phyloP scores from a whole-genome alignment of 2,329 filamentous ascomycete genomes.

The Paraphoma chrysanthemicola region DNA sequence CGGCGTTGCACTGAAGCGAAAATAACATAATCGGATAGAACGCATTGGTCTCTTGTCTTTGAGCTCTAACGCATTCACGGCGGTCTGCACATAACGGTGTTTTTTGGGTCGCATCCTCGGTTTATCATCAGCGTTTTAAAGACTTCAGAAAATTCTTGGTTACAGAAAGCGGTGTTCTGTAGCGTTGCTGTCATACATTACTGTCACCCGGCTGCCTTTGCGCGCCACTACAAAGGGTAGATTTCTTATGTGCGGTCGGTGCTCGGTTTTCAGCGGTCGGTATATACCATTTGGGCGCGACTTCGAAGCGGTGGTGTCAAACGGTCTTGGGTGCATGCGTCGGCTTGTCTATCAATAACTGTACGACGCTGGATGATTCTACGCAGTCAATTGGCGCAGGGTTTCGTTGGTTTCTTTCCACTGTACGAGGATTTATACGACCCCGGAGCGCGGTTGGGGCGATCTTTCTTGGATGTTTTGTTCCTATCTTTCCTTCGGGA shows the following conservation, averaged over 20 bases:
- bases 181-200: conserved; percentile 40
- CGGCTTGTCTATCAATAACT: conserved; percentile 41
- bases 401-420: conserved; percentile 31
- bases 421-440: conserved; percentile 44
- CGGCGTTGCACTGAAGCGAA: conserved; percentile 50
- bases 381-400: conserved; percentile 41
- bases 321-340: conserved; percentile 43
- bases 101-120: conserved; percentile 46
- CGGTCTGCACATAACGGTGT: conserved; percentile 49
- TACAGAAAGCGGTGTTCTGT: conserved; percentile 46
- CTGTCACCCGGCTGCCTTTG: conserved; percentile 35
- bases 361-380: conserved; percentile 52
- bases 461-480: conserved; percentile 42
- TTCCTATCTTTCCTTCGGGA: conserved; percentile 28
- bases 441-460: conserved; percentile 24
- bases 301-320: conserved; percentile 49
- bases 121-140: conserved; percentile 42
- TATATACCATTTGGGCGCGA: conserved; percentile 51
- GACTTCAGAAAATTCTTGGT: conserved; percentile 43
- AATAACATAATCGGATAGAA: conserved; percentile 46
- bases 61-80: conserved; percentile 50
- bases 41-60: conserved; percentile 47
- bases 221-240: conserved; percentile 44
- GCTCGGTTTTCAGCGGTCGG: conserved; percentile 44
- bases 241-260: conserved; percentile 50